A percentile compares a stretch with the other conserved stretches of the same genome.
phyloP scores from a whole-genome alignment of 2,329 filamentous ascomycete genomes.

The Tricladium varicosporioides region DNA sequence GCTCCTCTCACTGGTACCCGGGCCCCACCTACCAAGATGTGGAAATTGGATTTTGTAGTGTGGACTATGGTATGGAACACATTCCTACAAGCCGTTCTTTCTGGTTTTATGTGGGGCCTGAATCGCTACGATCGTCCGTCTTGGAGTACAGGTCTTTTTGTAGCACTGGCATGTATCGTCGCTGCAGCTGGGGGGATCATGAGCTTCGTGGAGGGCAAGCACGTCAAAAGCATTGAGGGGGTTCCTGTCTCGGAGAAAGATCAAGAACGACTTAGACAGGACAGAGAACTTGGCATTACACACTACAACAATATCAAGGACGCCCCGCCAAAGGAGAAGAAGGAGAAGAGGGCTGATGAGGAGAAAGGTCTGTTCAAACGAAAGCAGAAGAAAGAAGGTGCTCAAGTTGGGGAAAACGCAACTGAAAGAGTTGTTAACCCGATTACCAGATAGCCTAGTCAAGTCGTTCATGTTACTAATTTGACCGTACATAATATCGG shows the following conservation, averaged over 20 bases:
- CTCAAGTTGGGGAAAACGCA: constrained; percentile 10
- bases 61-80: constrained; percentile 81
- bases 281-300: constrained; percentile 53
- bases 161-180: constrained; percentile 69
- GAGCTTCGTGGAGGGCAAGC: constrained; percentile 69
- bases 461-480: constrained; percentile 2
- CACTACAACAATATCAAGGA: constrained; percentile 59
- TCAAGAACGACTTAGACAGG: constrained; percentile 46
- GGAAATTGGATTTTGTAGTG: constrained; percentile 78
- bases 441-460: constrained; percentile 14
- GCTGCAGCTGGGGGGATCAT: constrained; percentile 67
- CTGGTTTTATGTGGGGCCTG: constrained; percentile 80
- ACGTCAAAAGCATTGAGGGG: constrained; percentile 70
- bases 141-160: constrained; percentile 78
- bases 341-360: constrained; percentile 37
- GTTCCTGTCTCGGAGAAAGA: constrained; percentile 61
- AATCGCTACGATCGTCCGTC: constrained; percentile 71
- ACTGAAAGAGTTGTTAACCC: constrained; percentile 13
- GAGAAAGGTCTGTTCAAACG: constrained; percentile 19
- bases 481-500: too few species aligned
- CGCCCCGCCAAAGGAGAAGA: constrained; percentile 41
- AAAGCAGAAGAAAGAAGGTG: constrained; percentile 13
- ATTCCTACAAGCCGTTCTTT: constrained; percentile 70
- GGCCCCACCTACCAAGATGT: constrained; percentile 63
- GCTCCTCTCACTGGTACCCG: constrained; percentile 69